phyloP scores from a whole-genome alignment of 768 basidiomycete genomes.

The Nidularia sp. region DNA sequence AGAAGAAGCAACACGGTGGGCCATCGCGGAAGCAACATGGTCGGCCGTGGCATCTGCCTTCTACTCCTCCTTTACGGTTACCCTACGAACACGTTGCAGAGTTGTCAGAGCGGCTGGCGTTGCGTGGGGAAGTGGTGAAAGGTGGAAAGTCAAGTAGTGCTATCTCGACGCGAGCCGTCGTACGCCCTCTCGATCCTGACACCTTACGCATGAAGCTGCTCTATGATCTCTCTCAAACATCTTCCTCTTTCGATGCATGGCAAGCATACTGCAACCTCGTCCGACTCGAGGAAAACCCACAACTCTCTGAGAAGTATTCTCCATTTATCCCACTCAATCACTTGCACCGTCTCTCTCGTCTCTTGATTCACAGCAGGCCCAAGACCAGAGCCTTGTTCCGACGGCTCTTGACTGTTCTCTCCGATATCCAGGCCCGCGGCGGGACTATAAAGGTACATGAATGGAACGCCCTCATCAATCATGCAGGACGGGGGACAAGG shows the following conservation, averaged over 20 bases:
- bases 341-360: constrained; percentile 59
- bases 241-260: constrained; percentile 28
- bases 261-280: constrained; percentile 34
- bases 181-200: constrained; percentile 2
- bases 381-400: constrained; percentile 59
- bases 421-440: constrained; percentile 49
- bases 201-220: constrained; percentile 10
- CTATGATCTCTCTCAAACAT: constrained; percentile 13
- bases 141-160: too few relatives aligned
- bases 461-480: constrained; percentile 74
- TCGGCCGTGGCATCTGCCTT: too few relatives aligned
- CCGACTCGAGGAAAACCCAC: constrained; percentile 17
- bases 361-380: constrained; percentile 49
- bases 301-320: constrained; percentile 12
- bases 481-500: constrained; percentile 56
- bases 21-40: too few relatives aligned
- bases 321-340: constrained; percentile 32
- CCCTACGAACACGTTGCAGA: too few relatives aligned
- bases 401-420: constrained; percentile 65
- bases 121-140: too few relatives aligned
- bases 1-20: too few relatives aligned
- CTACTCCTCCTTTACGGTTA: too few relatives aligned
- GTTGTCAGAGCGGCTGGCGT: too few relatives aligned
- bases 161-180: too few relatives aligned
- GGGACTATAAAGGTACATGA: constrained; percentile 57